These are phyloP conservation scores for Nevesoporus exiguus DNA, from an alignment of 768 basidiomycete species.

Conservation along the genomic window DNA sequence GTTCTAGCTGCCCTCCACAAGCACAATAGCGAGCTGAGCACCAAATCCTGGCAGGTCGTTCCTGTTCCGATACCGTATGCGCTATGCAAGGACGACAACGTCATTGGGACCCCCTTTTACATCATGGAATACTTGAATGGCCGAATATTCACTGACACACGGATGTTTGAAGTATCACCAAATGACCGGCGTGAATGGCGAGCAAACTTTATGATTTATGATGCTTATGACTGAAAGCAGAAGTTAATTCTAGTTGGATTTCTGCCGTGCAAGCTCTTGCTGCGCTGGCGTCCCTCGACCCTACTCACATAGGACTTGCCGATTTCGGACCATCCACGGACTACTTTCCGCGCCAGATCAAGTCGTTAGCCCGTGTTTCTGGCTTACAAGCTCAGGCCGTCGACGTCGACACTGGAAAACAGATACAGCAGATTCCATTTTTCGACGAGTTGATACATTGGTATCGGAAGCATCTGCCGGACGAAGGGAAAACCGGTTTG, in stretches of 20 bases:
- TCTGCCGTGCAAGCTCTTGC: constrained; percentile 71
- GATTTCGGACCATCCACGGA: constrained; percentile 69
- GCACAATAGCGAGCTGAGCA: constrained; percentile 60
- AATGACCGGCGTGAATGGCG: constrained; percentile 71
- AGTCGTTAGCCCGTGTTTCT: constrained; percentile 80
- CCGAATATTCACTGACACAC: constrained; percentile 84
- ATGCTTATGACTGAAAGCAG: not conserved
- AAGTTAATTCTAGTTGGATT: constrained; percentile 56
- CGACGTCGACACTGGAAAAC: constrained; percentile 60
- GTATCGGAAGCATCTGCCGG: constrained; percentile 73
- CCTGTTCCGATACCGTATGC: constrained; percentile 85
- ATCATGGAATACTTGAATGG: constrained; percentile 96
- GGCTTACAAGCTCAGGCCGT: constrained; percentile 66
- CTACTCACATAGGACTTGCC: constrained; percentile 61
- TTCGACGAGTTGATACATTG: constrained; percentile 71
- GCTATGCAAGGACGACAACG: constrained; percentile 71
- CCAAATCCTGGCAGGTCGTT: constrained; percentile 49
- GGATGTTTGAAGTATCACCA: constrained; percentile 66
- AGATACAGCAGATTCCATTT: constrained; percentile 68
- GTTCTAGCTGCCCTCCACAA: constrained; percentile 74
- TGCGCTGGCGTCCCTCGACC: constrained; percentile 60
- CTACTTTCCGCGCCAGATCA: constrained; percentile 95
- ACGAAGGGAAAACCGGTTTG: constrained; percentile 68
- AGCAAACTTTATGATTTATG: constrained; percentile 19
- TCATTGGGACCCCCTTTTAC: constrained; percentile 91